Base-by-base conservation (phyloP, 2,329 filamentous ascomycete genomes). In the Aspergillus terreus region DNA sequence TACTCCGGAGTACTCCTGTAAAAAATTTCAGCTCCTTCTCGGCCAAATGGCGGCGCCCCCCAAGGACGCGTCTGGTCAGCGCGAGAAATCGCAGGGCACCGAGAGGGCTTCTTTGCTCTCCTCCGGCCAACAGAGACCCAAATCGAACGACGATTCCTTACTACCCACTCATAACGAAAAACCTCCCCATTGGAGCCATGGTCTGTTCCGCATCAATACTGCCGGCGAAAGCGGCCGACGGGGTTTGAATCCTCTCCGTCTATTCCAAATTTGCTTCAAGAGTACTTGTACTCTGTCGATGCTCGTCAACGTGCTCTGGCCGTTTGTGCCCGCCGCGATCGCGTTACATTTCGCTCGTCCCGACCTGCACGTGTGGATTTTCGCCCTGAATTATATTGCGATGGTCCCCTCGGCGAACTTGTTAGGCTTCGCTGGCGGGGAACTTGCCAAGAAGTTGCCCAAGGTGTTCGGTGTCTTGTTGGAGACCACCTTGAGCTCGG, bases 361-460 rank as follows among this genome's bases (percentile, higher is more conserved):
- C 0, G 75, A 85, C 21, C 71, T 79, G 52, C 78, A 87, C 59
- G 71, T 88, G 1, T 78, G 80, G 68, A 82, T 85, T 48, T 91
- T 91, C 71, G 76, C 81, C 46, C 77, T 88, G 51, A 84, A 85
- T 44, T 91, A 90, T 65, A 80, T 91, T 54, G 86, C 86, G 59
- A 91, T 91, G 85, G 76, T 91, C 1, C 88, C 87, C 0, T 83
- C 84, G 44, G 88, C 87, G 50, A 91, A 91, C 62, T 69, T 90
- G 51, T 79, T 91, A 48, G 87, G 87, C 0, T 91, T 91, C 61
- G 84, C 86, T 5, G 86, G 86, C 12, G 82, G 86, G 57, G 85
- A 89, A 65, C 71, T 90, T 53, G 82, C 86, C 1, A 80, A 85
- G 54, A 92, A 92, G 71, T 71, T 92, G 51, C 87, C 87, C 30